phyloP scores from a whole-genome alignment of 352 stramenopile genomes.

The Globisporangium cylindrosporum region DNA sequence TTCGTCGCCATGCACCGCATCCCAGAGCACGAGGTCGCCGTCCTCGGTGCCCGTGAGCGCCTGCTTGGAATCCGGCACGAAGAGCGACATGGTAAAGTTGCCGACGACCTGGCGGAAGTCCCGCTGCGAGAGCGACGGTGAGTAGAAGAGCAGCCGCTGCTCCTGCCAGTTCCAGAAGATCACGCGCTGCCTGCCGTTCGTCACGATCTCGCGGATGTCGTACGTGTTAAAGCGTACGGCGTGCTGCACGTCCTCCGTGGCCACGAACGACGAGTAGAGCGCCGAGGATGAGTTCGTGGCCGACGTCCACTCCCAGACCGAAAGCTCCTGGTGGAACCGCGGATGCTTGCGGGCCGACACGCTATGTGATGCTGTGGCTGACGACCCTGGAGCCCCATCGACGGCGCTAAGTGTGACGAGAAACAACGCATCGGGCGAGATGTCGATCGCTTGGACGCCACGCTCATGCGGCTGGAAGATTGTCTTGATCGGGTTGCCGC shows the following conservation, averaged over 20 bases:
- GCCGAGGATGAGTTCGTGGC: conserved; percentile 22
- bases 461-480: conserved; percentile 83
- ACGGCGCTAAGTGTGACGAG: conserved; percentile 80
- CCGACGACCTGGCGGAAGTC: conserved; percentile 83
- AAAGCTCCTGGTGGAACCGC: conserved; percentile 71
- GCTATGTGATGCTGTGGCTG: neutral
- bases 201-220: conserved; percentile 88
- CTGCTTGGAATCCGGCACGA: conserved; percentile 81
- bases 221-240: conserved; percentile 89
- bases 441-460: conserved; percentile 85
- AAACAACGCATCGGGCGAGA: conserved; percentile 88
- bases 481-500: conserved; percentile 88
- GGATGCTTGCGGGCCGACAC: conserved; percentile 17
- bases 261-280: conserved; percentile 64
- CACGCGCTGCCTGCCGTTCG: conserved; percentile 80
- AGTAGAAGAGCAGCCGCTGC: conserved; percentile 80
- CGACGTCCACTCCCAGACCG: conserved; percentile 88
- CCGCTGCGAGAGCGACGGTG: conserved; percentile 74
- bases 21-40: conserved; percentile 89
- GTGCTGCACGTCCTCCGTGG: conserved; percentile 72
- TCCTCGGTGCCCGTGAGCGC: conserved; percentile 85
- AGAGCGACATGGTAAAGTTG: conserved; percentile 84
- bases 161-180: conserved; percentile 90
- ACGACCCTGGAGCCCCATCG: conserved; percentile 20
- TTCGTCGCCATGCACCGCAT: conserved; percentile 36